phyloP scores from a whole-genome alignment of 768 basidiomycete genomes.

The Psilocybe cyanescens region DNA sequence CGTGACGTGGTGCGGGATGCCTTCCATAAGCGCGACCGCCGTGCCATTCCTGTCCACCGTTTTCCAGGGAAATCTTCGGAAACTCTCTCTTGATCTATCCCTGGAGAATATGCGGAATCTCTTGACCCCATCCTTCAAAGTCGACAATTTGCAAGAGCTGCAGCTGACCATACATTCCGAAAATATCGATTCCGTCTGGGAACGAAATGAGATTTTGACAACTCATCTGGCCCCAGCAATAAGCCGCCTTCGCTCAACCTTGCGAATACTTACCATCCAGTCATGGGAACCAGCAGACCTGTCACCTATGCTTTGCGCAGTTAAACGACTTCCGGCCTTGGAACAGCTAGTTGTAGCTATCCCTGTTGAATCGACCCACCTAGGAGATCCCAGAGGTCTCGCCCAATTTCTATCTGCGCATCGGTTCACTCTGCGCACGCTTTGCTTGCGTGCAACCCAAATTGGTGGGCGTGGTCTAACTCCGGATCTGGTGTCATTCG shows the following conservation, averaged over 20 bases:
- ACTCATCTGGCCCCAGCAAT: constrained; percentile 43
- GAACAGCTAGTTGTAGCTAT: constrained; percentile 42
- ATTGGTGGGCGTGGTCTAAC: constrained; percentile 37
- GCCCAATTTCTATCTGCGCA: constrained; percentile 40
- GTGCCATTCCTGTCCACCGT: constrained; percentile 37
- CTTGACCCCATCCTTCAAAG: constrained; percentile 30
- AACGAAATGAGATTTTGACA: constrained; percentile 35
- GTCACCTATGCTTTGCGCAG: constrained; percentile 41
- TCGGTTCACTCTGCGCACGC: constrained; percentile 34
- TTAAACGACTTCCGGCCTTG: constrained; percentile 35
- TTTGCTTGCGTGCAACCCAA: constrained; percentile 47
- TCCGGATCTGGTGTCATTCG: constrained; percentile 34
- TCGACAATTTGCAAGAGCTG: constrained; percentile 42
- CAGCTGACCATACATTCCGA: constrained; percentile 47
- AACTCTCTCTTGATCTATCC: constrained; percentile 46
- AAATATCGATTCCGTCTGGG: constrained; percentile 23
- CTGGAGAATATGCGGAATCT: constrained; percentile 44
- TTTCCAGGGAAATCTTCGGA: constrained; percentile 40
- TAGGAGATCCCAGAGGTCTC: constrained; percentile 44
- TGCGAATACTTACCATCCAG: constrained; percentile 43
- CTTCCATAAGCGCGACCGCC: constrained; percentile 27
- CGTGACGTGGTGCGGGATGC: constrained; percentile 51
- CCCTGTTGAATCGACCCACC: constrained; percentile 42
- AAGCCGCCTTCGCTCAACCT: constrained; percentile 35
- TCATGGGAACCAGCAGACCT: constrained; percentile 50